Percentiles rank a stretch among this genome's conserved stretches.
phyloP scores from a whole-genome alignment of 306 rosid genomes.

The Fragaria ananassa region DNA sequence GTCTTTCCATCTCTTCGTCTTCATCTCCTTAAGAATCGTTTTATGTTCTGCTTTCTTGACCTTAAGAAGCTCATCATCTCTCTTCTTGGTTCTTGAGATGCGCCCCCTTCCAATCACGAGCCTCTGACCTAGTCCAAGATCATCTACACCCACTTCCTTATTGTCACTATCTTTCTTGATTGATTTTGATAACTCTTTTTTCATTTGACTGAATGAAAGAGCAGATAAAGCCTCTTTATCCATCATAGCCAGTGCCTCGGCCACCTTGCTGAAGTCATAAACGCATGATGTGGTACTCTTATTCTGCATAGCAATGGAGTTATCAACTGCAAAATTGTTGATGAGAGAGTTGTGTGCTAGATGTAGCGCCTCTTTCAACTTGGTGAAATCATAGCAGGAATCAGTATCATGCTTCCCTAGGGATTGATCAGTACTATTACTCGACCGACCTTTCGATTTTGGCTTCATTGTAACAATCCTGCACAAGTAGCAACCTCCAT shows the following conservation, averaged over 20 bases:
- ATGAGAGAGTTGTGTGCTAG: background rate
- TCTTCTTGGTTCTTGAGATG: background rate
- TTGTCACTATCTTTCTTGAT: background rate
- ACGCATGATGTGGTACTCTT: background rate
- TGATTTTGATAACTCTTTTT: background rate
- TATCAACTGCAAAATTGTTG: background rate
- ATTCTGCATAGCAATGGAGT: background rate
- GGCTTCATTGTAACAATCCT: background rate
- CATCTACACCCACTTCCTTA: background rate
- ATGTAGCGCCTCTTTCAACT: background rate
- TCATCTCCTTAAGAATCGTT: background rate
- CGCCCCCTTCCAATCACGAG: slow-evolving; percentile 3
- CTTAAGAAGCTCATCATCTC: slow-evolving; percentile 13
- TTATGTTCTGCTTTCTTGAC: background rate
- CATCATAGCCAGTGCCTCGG: slow-evolving; percentile 5
- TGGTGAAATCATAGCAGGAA: slow-evolving; percentile 16
- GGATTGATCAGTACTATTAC: background rate
- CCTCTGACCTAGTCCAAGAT: slow-evolving; percentile 4
- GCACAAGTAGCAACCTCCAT: background rate
- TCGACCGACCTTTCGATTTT: background rate
- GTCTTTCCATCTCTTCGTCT: background rate
- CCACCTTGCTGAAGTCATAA: slow-evolving; percentile 5
- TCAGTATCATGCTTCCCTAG: background rate
- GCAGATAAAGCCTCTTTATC: background rate
- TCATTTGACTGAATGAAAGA: background rate